A percentile compares a stretch with the other conserved stretches of the same genome.
Conservation (phyloP, 2,329 filamentous ascomycete species). For the Drechslerella coelobrocha region DNA sequence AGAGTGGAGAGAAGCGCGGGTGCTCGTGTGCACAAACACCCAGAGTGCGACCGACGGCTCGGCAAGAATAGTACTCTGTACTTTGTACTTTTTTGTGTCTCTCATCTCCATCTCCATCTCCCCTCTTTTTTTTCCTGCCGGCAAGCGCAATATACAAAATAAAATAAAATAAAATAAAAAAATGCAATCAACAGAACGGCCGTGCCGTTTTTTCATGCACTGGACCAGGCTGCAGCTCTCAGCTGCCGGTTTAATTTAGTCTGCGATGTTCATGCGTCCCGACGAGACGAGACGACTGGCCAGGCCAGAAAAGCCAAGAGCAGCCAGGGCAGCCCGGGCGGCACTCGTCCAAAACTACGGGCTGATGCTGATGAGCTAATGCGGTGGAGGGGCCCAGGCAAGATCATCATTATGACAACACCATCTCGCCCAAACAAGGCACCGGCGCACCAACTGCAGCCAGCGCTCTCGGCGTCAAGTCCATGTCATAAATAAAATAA, state of each 20-base stretch:
- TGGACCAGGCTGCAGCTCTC: conserved; percentile 37
- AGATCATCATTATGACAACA: background rate
- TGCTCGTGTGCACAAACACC: too few species aligned
- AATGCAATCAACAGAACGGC: background rate
- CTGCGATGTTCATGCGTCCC: conserved; percentile 1
- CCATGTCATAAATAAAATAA: background rate
- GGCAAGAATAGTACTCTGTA: too few species aligned
- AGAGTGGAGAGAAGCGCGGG: background rate
- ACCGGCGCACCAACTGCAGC: background rate
- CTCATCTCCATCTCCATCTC: too few species aligned
- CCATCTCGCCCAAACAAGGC: background rate
- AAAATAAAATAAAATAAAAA: too few species aligned
- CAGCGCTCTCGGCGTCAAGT: background rate
- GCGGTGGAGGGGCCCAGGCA: background rate
- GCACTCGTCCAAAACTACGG: background rate
- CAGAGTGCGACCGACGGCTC: too few species aligned
- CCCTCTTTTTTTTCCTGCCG: too few species aligned
- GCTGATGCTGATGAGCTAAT: background rate
- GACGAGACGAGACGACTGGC: background rate
- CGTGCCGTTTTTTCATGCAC: conserved; percentile 2
- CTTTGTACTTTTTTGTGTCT: too few species aligned
- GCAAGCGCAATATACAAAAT: too few species aligned
- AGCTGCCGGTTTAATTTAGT: conserved; percentile 18
- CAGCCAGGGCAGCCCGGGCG: background rate
- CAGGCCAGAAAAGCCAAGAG: background rate